phyloP scores from a whole-genome alignment of 371 early-diverging fungal species.

The Apophysomyces trapeziformis region DNA sequence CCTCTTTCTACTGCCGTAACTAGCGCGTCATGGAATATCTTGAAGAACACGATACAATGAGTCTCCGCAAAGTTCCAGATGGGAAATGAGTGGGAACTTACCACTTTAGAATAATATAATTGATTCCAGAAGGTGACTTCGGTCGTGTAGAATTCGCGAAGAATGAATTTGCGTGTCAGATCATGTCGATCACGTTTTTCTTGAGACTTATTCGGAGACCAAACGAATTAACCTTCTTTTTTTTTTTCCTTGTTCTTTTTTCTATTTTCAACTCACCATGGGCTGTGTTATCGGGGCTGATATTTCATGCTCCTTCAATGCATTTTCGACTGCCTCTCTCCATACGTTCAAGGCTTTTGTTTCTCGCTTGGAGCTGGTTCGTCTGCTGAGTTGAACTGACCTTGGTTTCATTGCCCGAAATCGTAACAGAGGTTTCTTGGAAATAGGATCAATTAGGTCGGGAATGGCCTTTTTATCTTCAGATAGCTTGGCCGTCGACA shows the following conservation, averaged over 20 bases:
- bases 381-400: constrained; percentile 25
- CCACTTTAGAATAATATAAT: constrained; percentile 44
- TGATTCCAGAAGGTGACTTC: constrained; percentile 53
- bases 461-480: neutral
- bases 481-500: neutral
- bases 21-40: constrained; percentile 41
- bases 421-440: constrained; percentile 22
- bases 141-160: constrained; percentile 46
- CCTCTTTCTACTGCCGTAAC: constrained; percentile 26
- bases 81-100: constrained; percentile 15
- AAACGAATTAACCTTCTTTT: neutral
- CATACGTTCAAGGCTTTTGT: constrained; percentile 39
- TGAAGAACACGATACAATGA: neutral
- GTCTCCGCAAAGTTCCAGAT: no score
- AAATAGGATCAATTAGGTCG: constrained; percentile 16
- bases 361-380: constrained; percentile 33
- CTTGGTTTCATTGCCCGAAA: constrained; percentile 31
- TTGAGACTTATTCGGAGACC: constrained; percentile 22
- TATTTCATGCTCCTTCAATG: constrained; percentile 6
- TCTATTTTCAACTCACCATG: constrained; percentile 10
- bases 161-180: constrained; percentile 39
- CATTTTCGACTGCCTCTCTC: constrained; percentile 27
- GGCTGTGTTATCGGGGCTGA: neutral
- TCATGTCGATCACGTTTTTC: constrained; percentile 30
- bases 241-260: neutral